Conservation (phyloP, 1,284 basidiomycete genomes). For the Apiotrichum veenhuisii region DNA sequence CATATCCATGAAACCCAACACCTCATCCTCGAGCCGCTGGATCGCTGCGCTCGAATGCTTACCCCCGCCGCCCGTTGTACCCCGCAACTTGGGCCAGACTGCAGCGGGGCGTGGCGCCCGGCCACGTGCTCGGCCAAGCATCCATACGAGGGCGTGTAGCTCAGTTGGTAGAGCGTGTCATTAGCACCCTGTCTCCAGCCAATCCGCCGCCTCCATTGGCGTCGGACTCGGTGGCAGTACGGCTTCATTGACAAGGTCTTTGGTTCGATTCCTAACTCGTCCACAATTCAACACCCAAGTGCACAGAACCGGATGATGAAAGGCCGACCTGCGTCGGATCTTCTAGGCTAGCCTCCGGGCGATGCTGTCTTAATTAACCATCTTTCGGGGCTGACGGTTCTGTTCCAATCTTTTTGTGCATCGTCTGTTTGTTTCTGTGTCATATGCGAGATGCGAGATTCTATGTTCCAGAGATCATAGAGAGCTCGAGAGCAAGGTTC, state of each 20-base stretch:
- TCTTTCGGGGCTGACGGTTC: constrained; percentile 7
- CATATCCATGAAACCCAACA: too few species aligned
- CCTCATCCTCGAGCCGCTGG: too few species aligned
- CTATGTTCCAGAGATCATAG: too few species aligned
- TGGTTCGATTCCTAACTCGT: constrained; percentile 6
- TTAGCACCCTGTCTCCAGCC: not conserved
- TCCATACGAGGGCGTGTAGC: constrained; percentile 1
- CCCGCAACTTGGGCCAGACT: too few species aligned
- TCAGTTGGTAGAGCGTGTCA: constrained; percentile 5
- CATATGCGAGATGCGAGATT: too few species aligned
- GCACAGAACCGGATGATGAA: constrained; percentile 3
- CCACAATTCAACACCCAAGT: not conserved
- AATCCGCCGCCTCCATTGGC: too few species aligned
- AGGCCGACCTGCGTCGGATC: not conserved
- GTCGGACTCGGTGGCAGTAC: not conserved
- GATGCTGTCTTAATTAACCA: constrained; percentile 8
- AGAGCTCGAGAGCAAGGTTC: too few species aligned
- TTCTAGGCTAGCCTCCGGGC: constrained; percentile 6
- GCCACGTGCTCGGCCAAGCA: too few species aligned
- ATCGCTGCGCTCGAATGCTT: too few species aligned
- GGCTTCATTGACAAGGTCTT: not conserved
- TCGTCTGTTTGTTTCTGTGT: too few species aligned
- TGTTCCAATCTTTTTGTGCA: not conserved
- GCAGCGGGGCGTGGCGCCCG: too few species aligned
- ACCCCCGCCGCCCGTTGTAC: too few species aligned